phyloP scores from a whole-genome alignment of 1,284 basidiomycete species.

The Peniophora sp. region DNA sequence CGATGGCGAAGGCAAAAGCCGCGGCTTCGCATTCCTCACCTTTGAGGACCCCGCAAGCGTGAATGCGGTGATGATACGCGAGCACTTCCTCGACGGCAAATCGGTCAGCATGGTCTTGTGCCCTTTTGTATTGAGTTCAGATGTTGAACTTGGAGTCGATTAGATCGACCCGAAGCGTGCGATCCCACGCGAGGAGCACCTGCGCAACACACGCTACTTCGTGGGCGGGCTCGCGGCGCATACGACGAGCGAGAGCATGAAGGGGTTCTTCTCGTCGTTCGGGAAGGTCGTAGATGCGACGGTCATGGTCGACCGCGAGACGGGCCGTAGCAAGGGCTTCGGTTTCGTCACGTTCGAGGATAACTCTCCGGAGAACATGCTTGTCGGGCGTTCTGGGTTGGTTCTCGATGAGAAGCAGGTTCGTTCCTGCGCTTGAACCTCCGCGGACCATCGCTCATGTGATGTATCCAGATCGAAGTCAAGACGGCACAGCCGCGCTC shows the following conservation, averaged over 20 bases:
- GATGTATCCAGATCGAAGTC: slow-evolving; percentile 65
- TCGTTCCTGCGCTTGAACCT: slow-evolving; percentile 6
- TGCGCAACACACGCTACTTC: slow-evolving; percentile 80
- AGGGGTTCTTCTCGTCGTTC: slow-evolving; percentile 66
- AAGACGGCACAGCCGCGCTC: slow-evolving; percentile 76
- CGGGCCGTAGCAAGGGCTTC: slow-evolving; percentile 86
- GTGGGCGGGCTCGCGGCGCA: slow-evolving; percentile 78
- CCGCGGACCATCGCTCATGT: background rate
- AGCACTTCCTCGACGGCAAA: slow-evolving; percentile 90
- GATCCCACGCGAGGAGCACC: slow-evolving; percentile 82
- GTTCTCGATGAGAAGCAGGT: slow-evolving; percentile 77
- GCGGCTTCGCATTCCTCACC: slow-evolving; percentile 93
- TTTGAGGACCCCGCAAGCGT: slow-evolving; percentile 82
- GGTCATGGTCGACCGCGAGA: slow-evolving; percentile 91
- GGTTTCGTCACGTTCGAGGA: slow-evolving; percentile 92
- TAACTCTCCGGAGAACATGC: slow-evolving; percentile 59
- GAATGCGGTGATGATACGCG: slow-evolving; percentile 73
- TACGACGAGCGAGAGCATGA: slow-evolving; percentile 79
- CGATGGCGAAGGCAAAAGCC: slow-evolving; percentile 81
- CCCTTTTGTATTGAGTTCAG: background rate
- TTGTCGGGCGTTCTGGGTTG: slow-evolving; percentile 63
- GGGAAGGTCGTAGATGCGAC: slow-evolving; percentile 87
- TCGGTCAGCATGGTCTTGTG: slow-evolving; percentile 36
- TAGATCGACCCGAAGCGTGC: slow-evolving; percentile 96
- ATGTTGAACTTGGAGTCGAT: background rate